These are phyloP conservation scores for Penicilliopsis zonata DNA, from an alignment of 495 filamentous ascomycete genomes.

Conservation along the genomic window DNA sequence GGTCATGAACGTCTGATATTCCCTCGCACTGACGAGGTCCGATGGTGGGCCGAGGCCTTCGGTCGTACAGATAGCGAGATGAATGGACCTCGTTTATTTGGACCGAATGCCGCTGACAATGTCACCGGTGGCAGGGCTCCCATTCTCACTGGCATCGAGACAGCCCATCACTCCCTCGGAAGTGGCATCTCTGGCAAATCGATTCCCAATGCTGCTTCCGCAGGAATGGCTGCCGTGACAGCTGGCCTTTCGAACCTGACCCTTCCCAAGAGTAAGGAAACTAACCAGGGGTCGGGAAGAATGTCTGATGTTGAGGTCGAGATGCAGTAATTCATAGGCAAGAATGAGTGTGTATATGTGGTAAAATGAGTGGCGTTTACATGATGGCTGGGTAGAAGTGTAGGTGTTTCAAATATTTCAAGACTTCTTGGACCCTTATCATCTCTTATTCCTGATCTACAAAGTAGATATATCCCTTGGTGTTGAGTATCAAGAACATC, in stretches of 20 bases:
- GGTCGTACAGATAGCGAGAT: slow-evolving; percentile 80
- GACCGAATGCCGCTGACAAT: slow-evolving; percentile 4
- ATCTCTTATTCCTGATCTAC: too few species aligned
- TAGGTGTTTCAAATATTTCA: too few species aligned
- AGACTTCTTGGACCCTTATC: too few species aligned
- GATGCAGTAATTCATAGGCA: slow-evolving; percentile 20
- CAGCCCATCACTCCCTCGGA: slow-evolving; percentile 21
- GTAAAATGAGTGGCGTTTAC: neutral
- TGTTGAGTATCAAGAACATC: neutral
- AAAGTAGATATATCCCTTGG: neutral
- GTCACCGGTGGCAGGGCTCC: slow-evolving; percentile 14
- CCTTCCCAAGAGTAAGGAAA: slow-evolving; percentile 15
- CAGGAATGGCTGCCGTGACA: slow-evolving; percentile 24
- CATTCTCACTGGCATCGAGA: slow-evolving; percentile 38
- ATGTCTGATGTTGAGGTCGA: slow-evolving; percentile 33
- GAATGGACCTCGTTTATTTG: slow-evolving; percentile 50
- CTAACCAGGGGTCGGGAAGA: slow-evolving; percentile 8
- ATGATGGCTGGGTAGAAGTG: too few species aligned
- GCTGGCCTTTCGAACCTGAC: slow-evolving; percentile 30
- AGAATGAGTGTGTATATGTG: neutral
- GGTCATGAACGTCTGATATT: slow-evolving; percentile 78
- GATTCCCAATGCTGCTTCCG: slow-evolving; percentile 13
- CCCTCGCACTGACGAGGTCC: slow-evolving; percentile 51
- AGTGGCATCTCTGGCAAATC: slow-evolving; percentile 13
- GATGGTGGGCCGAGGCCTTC: slow-evolving; percentile 92